Percentiles rank a stretch among this genome's conserved stretches.
These are phyloP conservation scores for Geopyxis carbonaria DNA, from an alignment of 495 filamentous ascomycete species.

Conservation along the genomic window DNA sequence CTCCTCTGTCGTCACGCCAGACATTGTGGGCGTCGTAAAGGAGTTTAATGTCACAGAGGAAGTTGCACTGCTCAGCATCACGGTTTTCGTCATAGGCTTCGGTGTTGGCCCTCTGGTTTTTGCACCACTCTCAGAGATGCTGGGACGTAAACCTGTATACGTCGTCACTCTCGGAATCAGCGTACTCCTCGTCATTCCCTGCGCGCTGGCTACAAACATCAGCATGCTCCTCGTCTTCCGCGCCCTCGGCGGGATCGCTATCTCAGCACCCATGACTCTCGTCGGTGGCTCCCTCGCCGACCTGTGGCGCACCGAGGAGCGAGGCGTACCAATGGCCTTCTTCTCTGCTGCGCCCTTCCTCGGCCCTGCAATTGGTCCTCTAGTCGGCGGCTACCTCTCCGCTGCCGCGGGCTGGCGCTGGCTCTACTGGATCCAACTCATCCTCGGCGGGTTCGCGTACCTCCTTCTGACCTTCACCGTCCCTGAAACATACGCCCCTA, in stretches of 20 bases:
- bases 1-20: conserved; percentile 51
- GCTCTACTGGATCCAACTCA: conserved; percentile 73
- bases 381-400: conserved; percentile 57
- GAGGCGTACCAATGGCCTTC: conserved; percentile 73
- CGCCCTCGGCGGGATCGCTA: conserved; percentile 61
- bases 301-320: conserved; percentile 55
- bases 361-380: conserved; percentile 54
- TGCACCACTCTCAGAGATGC: conserved; percentile 57
- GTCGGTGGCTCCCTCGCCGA: conserved; percentile 66
- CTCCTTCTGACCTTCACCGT: conserved; percentile 60
- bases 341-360: conserved; percentile 66
- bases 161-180: conserved; percentile 43
- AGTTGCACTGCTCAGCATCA: conserved; percentile 48
- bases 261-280: conserved; percentile 68
- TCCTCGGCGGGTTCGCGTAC: conserved; percentile 48
- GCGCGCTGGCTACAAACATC: conserved; percentile 57
- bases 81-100: conserved; percentile 64
- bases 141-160: conserved; percentile 53
- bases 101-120: conserved; percentile 69
- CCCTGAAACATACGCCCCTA: conserved; percentile 64
- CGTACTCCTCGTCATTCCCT: conserved; percentile 61
- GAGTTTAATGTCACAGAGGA: conserved; percentile 48
- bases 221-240: conserved; percentile 55
- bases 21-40: conserved; percentile 40
- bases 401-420: conserved; percentile 60